Base-by-base conservation (phyloP, 2,329 filamentous ascomycete species). In the Fusarium guadeloupense region DNA sequence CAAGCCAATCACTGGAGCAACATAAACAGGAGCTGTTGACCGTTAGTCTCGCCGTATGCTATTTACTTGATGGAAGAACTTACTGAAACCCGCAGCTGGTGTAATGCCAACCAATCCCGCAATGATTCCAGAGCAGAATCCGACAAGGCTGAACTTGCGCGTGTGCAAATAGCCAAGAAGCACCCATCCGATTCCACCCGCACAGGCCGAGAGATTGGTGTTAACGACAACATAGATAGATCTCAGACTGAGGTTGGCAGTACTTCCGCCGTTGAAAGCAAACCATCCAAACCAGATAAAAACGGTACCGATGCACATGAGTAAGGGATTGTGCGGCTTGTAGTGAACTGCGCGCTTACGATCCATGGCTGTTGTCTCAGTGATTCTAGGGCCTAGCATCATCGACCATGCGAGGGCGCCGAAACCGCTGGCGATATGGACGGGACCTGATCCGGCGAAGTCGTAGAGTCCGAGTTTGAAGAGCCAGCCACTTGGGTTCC, bases 401-500 rank as follows among this genome's bases (percentile, higher is more conserved):
- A 89, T 76, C 2, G 86, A 85, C 69, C 87, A 89, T 4, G 87
- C 86, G 5, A 89, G 77, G 8, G 85, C 86, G n/a, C 81, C 77
- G 76, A 84, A 88, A 4, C 87, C 86, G 2, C 80, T 83, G 4
- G 85, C 81, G 48, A 89, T 86, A 67, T 89, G 86, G 3, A 89
- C 87, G 4, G 86, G 86, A 2, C 87, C 86, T 12, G 83, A 83
- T 46, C 85, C 85, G 13, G 85, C 85, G 49, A 85, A 88, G 68
- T 88, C 85, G 57, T 85, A 79, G 1, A 82, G 80, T 1, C 83
- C 82, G 3, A 89, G 79, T 19, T 87, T 83, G 72, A 78, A 87
- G 1, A 89, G 75, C 86, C 87, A 89, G 10, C 87, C 86, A 46
- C 82, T 83, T n/a, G 81, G 69, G 66, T 89, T 89, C 87, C 87